Base-by-base conservation (phyloP, 805 yeast species). In the Lipomyces chichibuensis region DNA sequence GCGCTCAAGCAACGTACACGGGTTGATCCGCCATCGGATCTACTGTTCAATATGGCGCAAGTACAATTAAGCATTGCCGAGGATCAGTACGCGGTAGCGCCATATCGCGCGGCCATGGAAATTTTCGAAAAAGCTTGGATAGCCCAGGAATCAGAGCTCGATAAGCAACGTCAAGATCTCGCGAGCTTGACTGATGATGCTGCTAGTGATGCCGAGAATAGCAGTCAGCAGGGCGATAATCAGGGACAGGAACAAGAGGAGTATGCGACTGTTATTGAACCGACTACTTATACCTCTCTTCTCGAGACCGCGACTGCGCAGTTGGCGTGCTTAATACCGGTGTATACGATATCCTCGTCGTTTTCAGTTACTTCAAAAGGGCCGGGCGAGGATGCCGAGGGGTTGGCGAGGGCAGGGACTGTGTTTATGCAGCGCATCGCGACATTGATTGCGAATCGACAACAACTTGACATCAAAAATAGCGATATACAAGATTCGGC, bases 291-390 rank as follows among this genome's bases (percentile, higher is more conserved):
- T 23, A 52, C 67, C 25, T 68, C 71, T 14, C 63, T 68, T 7
- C 64, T 68, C 13, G 71, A 68, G 43, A 68, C 71, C 25, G 71
- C 71, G 25, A 51, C 60, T n/a, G 71, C 70, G 7, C 65, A 63
- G 46, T 23, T 68, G 13, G 33, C 70, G 20, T 68, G 71, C 25
- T 43, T 68, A 57, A 68, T 68, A 20, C 71, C 71, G 51, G 62
- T 68, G n/a, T 66, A 68, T 59, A 63, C 69, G 8, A 54, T 68
- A 37, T 27, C 66, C 27, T 55, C n/a, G 39, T 25, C 66, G 43
- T 35, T 66, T 9, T 60, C 65, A 33, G 64, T 59, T 35, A 32
- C 49, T 9, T 17, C 60, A 27, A 23, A 17, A 3, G 27, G 57
- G 5, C 60, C 63, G 17, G 37, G 20, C 17, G 66, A 59, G 17